phyloP scores from a whole-genome alignment of 306 rosid genomes.

The Corylus americana region DNA sequence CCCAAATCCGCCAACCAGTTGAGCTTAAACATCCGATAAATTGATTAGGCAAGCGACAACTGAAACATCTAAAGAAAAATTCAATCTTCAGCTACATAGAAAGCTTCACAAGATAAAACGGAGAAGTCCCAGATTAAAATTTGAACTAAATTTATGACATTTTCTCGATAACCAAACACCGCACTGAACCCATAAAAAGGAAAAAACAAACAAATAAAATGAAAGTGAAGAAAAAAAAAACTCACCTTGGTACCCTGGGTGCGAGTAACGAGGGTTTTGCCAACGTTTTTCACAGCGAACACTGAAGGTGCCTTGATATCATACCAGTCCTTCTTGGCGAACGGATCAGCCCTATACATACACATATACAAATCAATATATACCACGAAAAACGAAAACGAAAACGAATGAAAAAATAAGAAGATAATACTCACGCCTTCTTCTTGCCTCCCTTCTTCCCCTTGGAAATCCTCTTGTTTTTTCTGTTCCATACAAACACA shows the following conservation, averaged over 20 bases:
- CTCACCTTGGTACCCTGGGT: conserved; percentile 95
- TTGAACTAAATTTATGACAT: background rate
- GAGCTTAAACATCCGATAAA: background rate
- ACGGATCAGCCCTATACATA: conserved; percentile 73
- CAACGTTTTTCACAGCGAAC: conserved; percentile 68
- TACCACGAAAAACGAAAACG: background rate
- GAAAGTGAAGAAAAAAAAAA: background rate
- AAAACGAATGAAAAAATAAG: background rate
- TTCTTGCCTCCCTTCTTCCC: conserved; percentile 99
- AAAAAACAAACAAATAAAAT: too few species aligned
- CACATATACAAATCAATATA: background rate
- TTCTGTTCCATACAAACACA: conserved; percentile 36
- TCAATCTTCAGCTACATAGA: background rate
- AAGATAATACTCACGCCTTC: conserved; percentile 65
- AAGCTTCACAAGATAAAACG: background rate
- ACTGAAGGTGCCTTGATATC: conserved; percentile 87
- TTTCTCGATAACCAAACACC: background rate
- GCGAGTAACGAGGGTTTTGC: conserved; percentile 86
- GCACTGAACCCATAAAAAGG: background rate
- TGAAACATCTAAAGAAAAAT: background rate
- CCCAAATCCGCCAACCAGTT: background rate
- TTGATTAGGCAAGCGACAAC: background rate
- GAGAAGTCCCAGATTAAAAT: background rate
- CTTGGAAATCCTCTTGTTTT: conserved; percentile 93
- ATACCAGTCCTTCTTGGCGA: conserved; percentile 97